Evolutionary conservation across 2,329 filamentous ascomycete species (phyloP), one percentile per base, ranked within the genome.

Genomic region (Epichloe uncinata): DNA sequence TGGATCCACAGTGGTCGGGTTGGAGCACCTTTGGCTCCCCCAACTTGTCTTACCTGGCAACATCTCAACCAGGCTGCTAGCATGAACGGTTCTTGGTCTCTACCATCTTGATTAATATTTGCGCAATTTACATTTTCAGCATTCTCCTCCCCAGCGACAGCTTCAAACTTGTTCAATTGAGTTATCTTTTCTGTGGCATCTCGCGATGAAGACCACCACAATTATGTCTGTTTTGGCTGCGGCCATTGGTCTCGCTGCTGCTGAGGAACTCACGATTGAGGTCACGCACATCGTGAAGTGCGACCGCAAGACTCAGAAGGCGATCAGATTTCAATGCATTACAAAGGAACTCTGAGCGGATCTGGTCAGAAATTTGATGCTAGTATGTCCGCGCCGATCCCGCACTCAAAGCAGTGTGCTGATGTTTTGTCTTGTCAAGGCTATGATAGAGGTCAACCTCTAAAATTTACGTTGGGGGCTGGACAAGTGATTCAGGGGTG

Each of bases 401-500:
- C 46, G 5, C 33, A 35, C 18, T 36, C 13, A 7, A 36, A 22
- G 13, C 9, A 18, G 6, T 13, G 8, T 35, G 46, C 38, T 48
- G 8, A 48, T 13, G 20, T 20, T 30, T 13, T 44, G 5, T 30
- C 7, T 35, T 15, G 22, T 36, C 15, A 20, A 77, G 73, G 73
- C 67, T 94, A 94, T 69, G 82, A 90, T 57, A 81, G 90, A 42
- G 80, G 81, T 36, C 64, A 69, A 52, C 91, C 93, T 5, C 80
- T 98, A 62, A 71, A 65, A 54, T 97, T 98, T 71, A 81, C 73
- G 54, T 72, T 98, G 34, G 93, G 93, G 36, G 70, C 71, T 22
- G 87, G 88, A 42, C 78, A 85, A 65, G 93, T 97, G 47, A 98
- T 98, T 65, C 83, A 86, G 71, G 91, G 91, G 82, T 87, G 64